Conservation (phyloP, 2,329 filamentous ascomycete genomes). For the Colletotrichum salicis region DNA sequence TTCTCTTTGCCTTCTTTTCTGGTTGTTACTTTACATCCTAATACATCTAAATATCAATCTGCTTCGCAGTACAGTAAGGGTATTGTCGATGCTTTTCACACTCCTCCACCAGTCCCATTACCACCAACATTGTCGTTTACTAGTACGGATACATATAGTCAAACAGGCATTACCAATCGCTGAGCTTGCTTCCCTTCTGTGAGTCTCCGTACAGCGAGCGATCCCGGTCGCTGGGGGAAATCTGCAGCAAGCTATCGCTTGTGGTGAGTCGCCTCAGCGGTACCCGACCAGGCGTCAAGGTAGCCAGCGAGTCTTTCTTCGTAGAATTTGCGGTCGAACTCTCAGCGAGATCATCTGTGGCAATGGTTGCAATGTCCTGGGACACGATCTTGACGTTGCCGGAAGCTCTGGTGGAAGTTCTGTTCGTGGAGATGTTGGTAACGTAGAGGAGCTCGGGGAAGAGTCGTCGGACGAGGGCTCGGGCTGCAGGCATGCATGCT, state of each 20-base stretch:
- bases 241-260: slow-evolving; percentile 6
- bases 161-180: background rate
- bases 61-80: background rate
- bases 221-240: background rate
- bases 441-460: slow-evolving; percentile 27
- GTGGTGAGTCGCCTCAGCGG: slow-evolving; percentile 14
- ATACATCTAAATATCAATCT: background rate
- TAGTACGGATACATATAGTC: no score
- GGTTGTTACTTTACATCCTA: background rate
- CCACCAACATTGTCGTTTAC: background rate
- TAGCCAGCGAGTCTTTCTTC: slow-evolving; percentile 41
- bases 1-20: background rate
- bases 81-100: background rate
- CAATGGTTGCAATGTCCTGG: slow-evolving; percentile 16
- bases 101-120: background rate
- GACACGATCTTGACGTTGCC: slow-evolving; percentile 30
- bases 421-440: background rate
- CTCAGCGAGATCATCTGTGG: background rate
- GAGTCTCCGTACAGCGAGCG: background rate
- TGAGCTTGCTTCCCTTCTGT: background rate
- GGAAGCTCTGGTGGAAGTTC: slow-evolving; percentile 20
- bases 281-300: slow-evolving; percentile 37
- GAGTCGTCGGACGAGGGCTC: slow-evolving; percentile 9
- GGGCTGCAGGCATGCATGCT: slow-evolving; percentile 30
- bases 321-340: background rate